phyloP scores from a whole-genome alignment of 352 stramenopile species.

The Bremia lactucae region DNA sequence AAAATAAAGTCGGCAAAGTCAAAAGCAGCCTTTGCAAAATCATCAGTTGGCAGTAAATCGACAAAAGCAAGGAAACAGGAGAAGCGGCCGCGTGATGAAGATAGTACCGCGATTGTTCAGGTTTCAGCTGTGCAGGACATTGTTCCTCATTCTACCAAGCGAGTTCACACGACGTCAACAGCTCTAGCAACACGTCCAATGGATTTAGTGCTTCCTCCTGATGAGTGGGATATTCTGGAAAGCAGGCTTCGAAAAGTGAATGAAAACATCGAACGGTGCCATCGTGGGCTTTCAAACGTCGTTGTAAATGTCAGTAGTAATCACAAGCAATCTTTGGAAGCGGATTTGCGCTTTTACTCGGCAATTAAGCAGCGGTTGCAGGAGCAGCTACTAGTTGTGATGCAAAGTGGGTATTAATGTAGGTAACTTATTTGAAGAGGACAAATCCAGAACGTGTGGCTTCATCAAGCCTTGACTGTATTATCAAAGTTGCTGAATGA shows the following conservation, averaged over 20 bases:
- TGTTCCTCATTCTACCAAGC: conserved; percentile 35
- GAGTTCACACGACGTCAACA: conserved; percentile 27
- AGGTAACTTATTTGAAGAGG: too few relatives aligned
- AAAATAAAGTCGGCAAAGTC: conserved; percentile 2
- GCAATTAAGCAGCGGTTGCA: conserved; percentile 68
- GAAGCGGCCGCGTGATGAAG: conserved; percentile 28
- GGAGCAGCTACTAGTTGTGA: conserved; percentile 56
- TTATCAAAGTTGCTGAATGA: too few relatives aligned
- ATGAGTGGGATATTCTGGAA: conserved; percentile 60
- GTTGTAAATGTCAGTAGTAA: conserved; percentile 38
- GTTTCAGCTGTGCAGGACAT: conserved; percentile 31
- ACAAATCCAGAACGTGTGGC: too few relatives aligned
- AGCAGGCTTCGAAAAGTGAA: conserved; percentile 54
- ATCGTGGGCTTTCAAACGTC: conserved; percentile 32
- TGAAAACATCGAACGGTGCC: conserved; percentile 56
- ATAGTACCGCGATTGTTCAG: conserved; percentile 31
- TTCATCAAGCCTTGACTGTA: too few relatives aligned
- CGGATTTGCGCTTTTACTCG: conserved; percentile 56
- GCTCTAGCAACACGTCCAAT: conserved; percentile 26
- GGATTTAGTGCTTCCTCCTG: conserved; percentile 37
- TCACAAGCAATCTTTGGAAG: conserved; percentile 49
- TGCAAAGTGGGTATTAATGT: conserved; percentile 51
- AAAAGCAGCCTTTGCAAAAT: not conserved
- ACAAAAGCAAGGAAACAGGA: conserved; percentile 1
- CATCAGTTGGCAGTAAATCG: not conserved